These are phyloP conservation scores for Blastobotrys arbuscula DNA, from an alignment of 1,139 yeast genomes.

Conservation along the genomic window DNA sequence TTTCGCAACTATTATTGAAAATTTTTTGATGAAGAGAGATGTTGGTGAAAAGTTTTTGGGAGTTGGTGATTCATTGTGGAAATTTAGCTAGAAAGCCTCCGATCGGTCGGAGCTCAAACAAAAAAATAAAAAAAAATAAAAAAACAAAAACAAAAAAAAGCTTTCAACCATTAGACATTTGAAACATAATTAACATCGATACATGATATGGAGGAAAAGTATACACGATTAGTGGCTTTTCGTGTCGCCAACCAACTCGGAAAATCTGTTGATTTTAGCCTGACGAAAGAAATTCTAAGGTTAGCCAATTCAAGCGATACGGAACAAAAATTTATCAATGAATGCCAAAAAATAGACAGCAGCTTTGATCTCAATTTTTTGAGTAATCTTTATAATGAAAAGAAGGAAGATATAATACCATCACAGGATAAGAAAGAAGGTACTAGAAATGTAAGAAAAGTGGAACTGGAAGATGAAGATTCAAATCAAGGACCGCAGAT, in stretches of 20 bases:
- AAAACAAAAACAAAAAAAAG: too few relatives aligned
- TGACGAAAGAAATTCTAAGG: conserved; percentile 25
- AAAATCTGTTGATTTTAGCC: conserved; percentile 20
- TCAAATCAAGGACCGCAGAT: neutral
- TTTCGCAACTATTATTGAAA: neutral
- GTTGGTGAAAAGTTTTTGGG: neutral
- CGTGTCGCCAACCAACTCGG: conserved; percentile 28
- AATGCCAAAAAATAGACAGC: conserved; percentile 29
- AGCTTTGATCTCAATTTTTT: conserved; percentile 27
- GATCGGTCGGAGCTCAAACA: neutral
- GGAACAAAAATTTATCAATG: conserved; percentile 23
- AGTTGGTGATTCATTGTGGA: neutral
- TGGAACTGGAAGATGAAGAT: neutral
- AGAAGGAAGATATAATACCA: neutral
- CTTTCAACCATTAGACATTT: neutral
- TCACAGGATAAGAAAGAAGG: neutral
- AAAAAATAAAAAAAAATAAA: neutral
- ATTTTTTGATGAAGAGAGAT: neutral
- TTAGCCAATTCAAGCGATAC: conserved; percentile 22
- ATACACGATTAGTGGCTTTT: conserved; percentile 18
- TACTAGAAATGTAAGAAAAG: neutral
- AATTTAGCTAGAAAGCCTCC: neutral
- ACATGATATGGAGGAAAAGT: conserved; percentile 11
- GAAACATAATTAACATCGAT: neutral
- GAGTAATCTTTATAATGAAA: conserved; percentile 18